These are phyloP conservation scores for Suillus clintonianus DNA, from an alignment of 768 basidiomycete genomes.

Conservation along the genomic window DNA sequence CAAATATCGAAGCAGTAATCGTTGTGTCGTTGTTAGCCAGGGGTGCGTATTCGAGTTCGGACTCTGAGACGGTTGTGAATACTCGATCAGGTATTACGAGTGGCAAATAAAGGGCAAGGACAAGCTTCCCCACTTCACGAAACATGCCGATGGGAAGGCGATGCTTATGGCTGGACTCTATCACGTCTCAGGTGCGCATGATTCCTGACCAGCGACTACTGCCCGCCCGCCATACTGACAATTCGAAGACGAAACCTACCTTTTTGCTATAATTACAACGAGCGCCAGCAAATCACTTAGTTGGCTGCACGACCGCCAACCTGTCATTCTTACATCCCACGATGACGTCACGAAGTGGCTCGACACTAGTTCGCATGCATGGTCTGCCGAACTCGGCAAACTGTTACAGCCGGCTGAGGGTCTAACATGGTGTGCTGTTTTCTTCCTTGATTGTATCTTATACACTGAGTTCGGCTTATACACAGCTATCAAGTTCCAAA, in stretches of 20 bases:
- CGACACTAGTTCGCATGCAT: constrained; percentile 67
- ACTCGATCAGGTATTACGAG: constrained; percentile 79
- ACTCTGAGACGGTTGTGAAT: background rate
- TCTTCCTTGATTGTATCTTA: background rate
- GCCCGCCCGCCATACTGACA: background rate
- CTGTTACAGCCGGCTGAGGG: constrained; percentile 66
- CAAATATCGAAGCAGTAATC: constrained; percentile 74
- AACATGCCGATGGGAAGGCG: constrained; percentile 58
- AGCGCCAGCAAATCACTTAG: constrained; percentile 63
- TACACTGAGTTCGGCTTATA: background rate
- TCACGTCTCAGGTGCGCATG: constrained; percentile 40
- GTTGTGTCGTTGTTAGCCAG: constrained; percentile 84
- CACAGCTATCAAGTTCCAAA: constrained; percentile 82
- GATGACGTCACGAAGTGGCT: constrained; percentile 76
- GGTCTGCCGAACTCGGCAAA: constrained; percentile 60
- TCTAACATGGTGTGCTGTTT: constrained; percentile 64
- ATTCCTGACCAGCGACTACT: background rate
- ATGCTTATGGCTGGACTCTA: constrained; percentile 91
- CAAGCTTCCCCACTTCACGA: constrained; percentile 81
- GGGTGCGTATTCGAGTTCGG: constrained; percentile 45
- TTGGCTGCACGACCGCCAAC: constrained; percentile 93
- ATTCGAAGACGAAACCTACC: constrained; percentile 58
- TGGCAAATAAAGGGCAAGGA: constrained; percentile 86
- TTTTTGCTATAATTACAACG: constrained; percentile 91
- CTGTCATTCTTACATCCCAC: constrained; percentile 70